Conservation (phyloP, 306 rosid species). For the Quercus ilex region DNA sequence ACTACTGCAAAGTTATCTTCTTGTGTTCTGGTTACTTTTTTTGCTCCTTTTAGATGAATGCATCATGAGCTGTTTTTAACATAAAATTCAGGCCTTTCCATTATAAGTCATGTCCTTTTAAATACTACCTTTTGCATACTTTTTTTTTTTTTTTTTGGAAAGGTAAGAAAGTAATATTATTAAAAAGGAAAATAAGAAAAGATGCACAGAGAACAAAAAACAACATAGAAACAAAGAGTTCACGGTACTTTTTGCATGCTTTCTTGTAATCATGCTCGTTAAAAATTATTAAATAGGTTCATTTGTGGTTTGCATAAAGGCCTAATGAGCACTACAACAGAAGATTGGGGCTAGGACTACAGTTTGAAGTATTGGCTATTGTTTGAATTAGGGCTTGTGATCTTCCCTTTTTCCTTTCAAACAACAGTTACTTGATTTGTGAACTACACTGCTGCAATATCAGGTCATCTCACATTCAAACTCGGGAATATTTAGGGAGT, state of each 20-base stretch:
- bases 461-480: neutral
- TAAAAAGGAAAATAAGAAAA: too few species aligned
- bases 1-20: neutral
- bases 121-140: too few species aligned
- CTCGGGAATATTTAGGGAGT: neutral
- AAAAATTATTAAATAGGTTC: neutral
- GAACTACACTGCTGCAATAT: neutral
- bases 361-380: neutral
- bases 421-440: neutral
- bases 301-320: neutral
- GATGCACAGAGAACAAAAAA: too few species aligned
- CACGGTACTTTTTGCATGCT: neutral
- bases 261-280: neutral
- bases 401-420: neutral
- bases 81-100: neutral
- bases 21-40: neutral
- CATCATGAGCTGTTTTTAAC: neutral
- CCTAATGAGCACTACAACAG: neutral
- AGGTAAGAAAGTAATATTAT: too few species aligned
- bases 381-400: neutral
- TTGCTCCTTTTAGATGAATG: neutral
- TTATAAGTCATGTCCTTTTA: neutral
- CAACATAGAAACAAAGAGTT: too few species aligned
- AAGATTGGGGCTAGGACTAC: neutral
- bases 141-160: too few species aligned